These are phyloP conservation scores for Parietichytrium sp. DNA, from an alignment of 108 stramenopile genomes.

Conservation along the genomic window DNA sequence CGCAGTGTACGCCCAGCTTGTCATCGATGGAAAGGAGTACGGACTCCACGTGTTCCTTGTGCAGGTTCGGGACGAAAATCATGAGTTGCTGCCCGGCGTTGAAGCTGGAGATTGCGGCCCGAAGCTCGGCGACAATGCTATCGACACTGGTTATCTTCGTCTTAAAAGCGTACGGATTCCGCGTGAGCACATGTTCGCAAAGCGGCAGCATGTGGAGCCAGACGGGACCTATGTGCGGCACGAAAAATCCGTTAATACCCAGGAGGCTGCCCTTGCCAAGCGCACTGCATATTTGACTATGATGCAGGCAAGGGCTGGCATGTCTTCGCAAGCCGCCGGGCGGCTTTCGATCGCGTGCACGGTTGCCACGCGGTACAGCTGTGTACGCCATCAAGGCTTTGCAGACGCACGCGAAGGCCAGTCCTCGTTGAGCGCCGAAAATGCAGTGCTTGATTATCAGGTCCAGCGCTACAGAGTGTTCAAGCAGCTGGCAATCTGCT, in stretches of 20 bases:
- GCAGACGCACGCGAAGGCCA: background rate
- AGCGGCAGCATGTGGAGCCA: background rate
- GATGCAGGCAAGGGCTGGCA: conserved; percentile 84
- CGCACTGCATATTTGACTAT: conserved; percentile 87
- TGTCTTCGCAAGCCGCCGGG: conserved; percentile 30
- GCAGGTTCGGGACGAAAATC: conserved; percentile 76
- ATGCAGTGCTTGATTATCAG: conserved; percentile 54
- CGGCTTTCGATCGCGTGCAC: conserved; percentile 78
- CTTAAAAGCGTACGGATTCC: conserved; percentile 82
- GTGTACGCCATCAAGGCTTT: conserved; percentile 85
- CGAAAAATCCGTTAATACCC: conserved; percentile 66
- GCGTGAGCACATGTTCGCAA: conserved; percentile 80
- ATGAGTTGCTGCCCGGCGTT: conserved; percentile 75
- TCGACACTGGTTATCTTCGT: conserved; percentile 90
- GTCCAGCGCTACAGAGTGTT: conserved; percentile 56
- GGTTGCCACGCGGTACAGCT: conserved; percentile 82
- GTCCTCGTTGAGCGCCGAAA: conserved; percentile 4
- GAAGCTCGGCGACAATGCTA: conserved; percentile 89
- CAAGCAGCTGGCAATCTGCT: conserved; percentile 51
- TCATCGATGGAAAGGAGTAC: conserved; percentile 72
- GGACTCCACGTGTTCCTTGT: conserved; percentile 94
- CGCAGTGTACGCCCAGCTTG: conserved; percentile 91
- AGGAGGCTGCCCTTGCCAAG: conserved; percentile 66
- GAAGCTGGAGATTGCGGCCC: conserved; percentile 90
- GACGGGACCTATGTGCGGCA: conserved; percentile 70